Evolutionary conservation across 352 stramenopile species (phyloP).

Genomic region (Synura sp.): DNA sequence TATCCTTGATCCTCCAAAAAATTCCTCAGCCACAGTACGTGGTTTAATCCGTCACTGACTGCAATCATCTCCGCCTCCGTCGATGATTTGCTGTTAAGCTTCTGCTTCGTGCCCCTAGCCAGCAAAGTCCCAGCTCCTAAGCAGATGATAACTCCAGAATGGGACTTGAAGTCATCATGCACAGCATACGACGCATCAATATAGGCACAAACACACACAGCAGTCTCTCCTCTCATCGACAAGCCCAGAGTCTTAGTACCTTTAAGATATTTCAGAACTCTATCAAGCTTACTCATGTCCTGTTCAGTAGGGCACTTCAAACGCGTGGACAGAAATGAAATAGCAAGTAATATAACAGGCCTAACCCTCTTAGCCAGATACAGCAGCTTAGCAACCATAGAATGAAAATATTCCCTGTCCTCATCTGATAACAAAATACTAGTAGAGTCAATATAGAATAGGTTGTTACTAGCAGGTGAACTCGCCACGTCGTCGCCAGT

Average conservation of each 20-base stretch:
- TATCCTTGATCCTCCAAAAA: neutral
- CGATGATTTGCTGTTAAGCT: neutral
- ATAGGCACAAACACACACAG: neutral
- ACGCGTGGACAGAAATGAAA: neutral
- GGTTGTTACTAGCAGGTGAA: no score
- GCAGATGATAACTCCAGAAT: neutral
- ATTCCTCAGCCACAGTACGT: slow-evolving; percentile 11
- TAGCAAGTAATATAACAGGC: neutral
- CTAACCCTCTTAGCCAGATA: slow-evolving; percentile 6
- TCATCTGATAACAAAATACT: no score
- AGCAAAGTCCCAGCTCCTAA: neutral
- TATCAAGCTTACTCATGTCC: neutral
- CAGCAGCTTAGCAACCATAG: neutral
- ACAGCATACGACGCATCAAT: no score
- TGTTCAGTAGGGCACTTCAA: neutral
- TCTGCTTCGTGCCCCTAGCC: slow-evolving; percentile 2
- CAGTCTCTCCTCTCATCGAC: neutral
- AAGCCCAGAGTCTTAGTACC: neutral
- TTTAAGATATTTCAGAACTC: neutral
- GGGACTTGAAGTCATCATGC: no score
- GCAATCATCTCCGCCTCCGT: neutral
- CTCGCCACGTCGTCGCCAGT: no score
- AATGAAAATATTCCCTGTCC: neutral
- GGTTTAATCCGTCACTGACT: neutral
- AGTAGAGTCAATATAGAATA: no score